Evolutionary conservation across 225 moss, liverwort and hornwort species (phyloP).

Genomic region (Neckera pumila): DNA sequence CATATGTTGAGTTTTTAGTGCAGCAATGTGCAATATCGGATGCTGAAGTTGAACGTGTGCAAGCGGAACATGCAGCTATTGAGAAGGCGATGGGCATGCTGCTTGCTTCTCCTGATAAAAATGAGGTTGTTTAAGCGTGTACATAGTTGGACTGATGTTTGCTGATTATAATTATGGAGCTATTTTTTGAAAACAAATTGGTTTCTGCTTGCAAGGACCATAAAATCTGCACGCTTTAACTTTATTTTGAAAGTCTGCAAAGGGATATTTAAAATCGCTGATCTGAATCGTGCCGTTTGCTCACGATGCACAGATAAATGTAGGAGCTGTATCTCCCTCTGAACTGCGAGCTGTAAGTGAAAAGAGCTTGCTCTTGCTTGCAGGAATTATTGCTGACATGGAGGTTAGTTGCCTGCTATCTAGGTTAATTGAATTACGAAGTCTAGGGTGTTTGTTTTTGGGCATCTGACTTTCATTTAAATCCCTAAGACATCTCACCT

Average conservation of each 20-base stretch:
- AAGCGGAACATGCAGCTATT: slow-evolving; percentile 77
- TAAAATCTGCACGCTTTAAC: not conserved
- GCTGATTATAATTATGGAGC: not conserved
- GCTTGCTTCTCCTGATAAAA: slow-evolving; percentile 47
- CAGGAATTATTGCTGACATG: slow-evolving; percentile 70
- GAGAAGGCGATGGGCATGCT: slow-evolving; percentile 89
- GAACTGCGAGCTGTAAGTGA: slow-evolving; percentile 79
- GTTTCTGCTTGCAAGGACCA: not conserved
- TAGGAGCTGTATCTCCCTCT: slow-evolving; percentile 86
- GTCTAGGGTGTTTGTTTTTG: not conserved
- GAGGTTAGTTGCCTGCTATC: slow-evolving; percentile 53
- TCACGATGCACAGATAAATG: slow-evolving; percentile 52
- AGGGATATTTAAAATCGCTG: not conserved
- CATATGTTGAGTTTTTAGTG: slow-evolving; percentile 81
- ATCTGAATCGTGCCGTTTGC: not conserved
- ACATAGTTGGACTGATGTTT: not conserved
- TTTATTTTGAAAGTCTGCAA: not conserved
- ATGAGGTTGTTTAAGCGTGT: slow-evolving; percentile 41
- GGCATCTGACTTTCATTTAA: not conserved
- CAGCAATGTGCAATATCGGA: slow-evolving; percentile 94
- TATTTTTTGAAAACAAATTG: not conserved
- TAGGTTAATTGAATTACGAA: not conserved
- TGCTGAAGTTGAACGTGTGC: slow-evolving; percentile 79
- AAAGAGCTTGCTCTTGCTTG: slow-evolving; percentile 41
- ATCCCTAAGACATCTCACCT: not conserved